A percentile compares a stretch with the other conserved stretches of the same genome.
Evolutionary conservation across 768 basidiomycete genomes (phyloP).

Genomic region (Mycena crocata): DNA sequence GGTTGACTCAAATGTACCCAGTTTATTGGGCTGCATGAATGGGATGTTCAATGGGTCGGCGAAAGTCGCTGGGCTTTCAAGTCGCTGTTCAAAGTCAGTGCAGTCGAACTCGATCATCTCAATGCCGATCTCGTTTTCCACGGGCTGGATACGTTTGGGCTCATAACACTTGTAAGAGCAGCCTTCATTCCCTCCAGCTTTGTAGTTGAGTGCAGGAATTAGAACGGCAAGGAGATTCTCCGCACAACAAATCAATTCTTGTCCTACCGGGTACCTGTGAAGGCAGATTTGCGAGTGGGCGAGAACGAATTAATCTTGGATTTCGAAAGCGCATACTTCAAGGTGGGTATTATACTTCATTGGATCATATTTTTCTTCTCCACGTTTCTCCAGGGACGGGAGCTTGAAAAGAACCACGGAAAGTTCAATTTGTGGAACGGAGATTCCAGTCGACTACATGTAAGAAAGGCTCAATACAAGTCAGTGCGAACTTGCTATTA

Average conservation of each 20-base stretch:
- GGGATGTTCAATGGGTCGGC: slow-evolving; percentile 95
- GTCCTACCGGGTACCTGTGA: slow-evolving; percentile 72
- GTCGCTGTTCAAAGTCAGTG: slow-evolving; percentile 66
- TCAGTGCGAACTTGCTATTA: slow-evolving; percentile 48
- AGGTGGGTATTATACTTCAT: slow-evolving; percentile 48
- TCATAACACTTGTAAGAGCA: slow-evolving; percentile 72
- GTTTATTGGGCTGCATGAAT: slow-evolving; percentile 85
- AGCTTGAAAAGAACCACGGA: slow-evolving; percentile 72
- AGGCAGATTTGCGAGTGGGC: slow-evolving; percentile 62
- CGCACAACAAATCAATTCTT: slow-evolving; percentile 90
- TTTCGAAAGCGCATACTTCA: slow-evolving; percentile 82
- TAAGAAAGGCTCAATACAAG: slow-evolving; percentile 95
- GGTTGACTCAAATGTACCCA: slow-evolving; percentile 40
- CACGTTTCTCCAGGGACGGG: slow-evolving; percentile 65
- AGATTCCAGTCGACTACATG: slow-evolving; percentile 88
- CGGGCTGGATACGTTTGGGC: slow-evolving; percentile 90
- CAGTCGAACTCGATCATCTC: slow-evolving; percentile 55
- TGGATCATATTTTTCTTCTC: not conserved
- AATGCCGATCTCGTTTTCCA: slow-evolving; percentile 87
- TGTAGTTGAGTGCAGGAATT: not conserved
- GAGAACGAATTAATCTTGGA: slow-evolving; percentile 74
- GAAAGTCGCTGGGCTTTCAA: slow-evolving; percentile 90
- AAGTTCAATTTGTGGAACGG: slow-evolving; percentile 88
- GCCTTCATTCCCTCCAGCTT: not conserved
- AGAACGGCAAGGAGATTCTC: slow-evolving; percentile 84